Base-by-base conservation (phyloP, 768 basidiomycete species). In the Pleurotus tuoliensis region DNA sequence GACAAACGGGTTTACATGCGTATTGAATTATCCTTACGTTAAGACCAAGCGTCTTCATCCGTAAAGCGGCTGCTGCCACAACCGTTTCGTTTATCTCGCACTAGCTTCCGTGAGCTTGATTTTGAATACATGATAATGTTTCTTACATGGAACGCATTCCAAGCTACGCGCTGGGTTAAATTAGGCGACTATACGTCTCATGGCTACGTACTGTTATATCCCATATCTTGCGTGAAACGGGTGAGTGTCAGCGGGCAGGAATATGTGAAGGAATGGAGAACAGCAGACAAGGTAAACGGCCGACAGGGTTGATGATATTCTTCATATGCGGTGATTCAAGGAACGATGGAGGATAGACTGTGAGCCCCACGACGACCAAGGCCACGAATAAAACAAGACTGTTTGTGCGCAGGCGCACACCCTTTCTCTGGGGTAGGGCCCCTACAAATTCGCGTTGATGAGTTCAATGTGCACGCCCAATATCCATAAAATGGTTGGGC, bases 141-240 rank as follows among this genome's bases (percentile, higher is more conserved):
- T 18, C 54, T 27, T 46, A 47, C 54, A 46, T 55, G 54, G 40
- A 30, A 55, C n/a, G 54, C 44, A 30, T 55, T 55, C 54, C 54
- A 55, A 5, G 54, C 54, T 55, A 22, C 9, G 30, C 30, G 30
- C 3, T 11, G 30, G 30, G 30, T 44, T 11, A 44, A 16, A n/a
- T 7, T 18, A 22, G 11, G 41, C 41, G 41, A 44, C 1, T 18
- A 34, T 44, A 44, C 5, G 6, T 16, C 41, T 11, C 20, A 16
- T 44, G 41, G 41, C 0, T 3, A 44, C 41, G 41, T 11, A 44
- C 41, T 44, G 41, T 44, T 44, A 5, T 16, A 44, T 3, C 41
- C 41, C 41, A 44, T 44, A 44, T 44, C 41, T 44, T 34, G 30
- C 30, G 30, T 11, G 9, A 0, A 12, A 22, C 20, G 20, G 7